These are phyloP conservation scores for Fusarium albidum DNA, from an alignment of 2,329 filamentous ascomycete genomes.

Conservation along the genomic window DNA sequence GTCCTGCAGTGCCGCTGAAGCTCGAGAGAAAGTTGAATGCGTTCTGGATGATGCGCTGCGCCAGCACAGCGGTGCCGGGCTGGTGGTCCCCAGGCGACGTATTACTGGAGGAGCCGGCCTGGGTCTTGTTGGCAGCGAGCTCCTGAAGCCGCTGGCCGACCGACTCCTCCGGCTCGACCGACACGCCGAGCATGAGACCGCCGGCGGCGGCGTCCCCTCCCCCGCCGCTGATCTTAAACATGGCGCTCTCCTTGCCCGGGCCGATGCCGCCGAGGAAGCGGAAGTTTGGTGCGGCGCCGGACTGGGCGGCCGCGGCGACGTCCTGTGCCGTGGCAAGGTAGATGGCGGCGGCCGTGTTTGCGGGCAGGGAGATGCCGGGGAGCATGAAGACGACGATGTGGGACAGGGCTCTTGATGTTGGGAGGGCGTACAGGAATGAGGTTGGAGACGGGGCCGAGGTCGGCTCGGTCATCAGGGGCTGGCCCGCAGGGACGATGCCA, in stretches of 20 bases:
- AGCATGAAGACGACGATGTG: conserved; percentile 92
- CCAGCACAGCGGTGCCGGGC: conserved; percentile 78
- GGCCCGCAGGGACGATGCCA: conserved; percentile 68
- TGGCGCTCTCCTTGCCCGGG: conserved; percentile 87
- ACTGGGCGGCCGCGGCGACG: conserved; percentile 49
- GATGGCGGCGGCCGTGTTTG: conserved; percentile 83
- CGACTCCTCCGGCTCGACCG: conserved; percentile 77
- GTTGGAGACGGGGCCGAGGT: conserved; percentile 61
- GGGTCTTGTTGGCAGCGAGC: conserved; percentile 54
- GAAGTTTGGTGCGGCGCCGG: conserved; percentile 66
- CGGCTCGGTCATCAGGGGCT: conserved; percentile 63
- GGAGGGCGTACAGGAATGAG: conserved; percentile 64
- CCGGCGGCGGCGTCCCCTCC: conserved; percentile 42
- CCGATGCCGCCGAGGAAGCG: conserved; percentile 89
- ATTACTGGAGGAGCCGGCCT: conserved; percentile 3
- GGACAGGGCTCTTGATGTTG: conserved; percentile 66
- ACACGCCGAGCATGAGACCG: conserved; percentile 80
- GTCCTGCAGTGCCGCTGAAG: conserved; percentile 73
- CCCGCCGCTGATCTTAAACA: conserved; percentile 79
- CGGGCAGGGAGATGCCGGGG: conserved; percentile 77
- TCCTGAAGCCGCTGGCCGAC: conserved; percentile 75
- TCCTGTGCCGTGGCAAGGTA: conserved; percentile 72
- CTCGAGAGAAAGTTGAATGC: conserved; percentile 96
- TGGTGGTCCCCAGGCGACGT: conserved; percentile 47
- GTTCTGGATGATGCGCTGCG: conserved; percentile 94